Evolutionary conservation across 441 rosid genomes (phyloP), one percentile per base, ranked within the genome.

Genomic region (Bocquillonia castaneifolia): DNA sequence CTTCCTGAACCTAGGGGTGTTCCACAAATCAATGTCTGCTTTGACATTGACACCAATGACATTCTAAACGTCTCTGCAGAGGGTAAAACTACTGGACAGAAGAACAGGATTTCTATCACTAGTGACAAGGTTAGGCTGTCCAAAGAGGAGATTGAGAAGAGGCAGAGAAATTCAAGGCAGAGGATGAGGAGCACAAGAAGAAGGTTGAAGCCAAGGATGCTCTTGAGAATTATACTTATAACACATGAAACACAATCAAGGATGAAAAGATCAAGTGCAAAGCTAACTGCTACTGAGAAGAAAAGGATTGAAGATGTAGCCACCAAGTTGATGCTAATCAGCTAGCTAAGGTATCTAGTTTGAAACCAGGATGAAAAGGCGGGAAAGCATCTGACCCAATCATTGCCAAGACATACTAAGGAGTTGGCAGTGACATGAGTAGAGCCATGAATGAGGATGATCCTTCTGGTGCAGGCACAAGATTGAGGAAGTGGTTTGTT

Each of bases 71-170:
- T 89, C 34, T 87, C 92, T 10, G 95, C 95, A 0, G 92, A 89
- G 78, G 96, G 87, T 72, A 89, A 89, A 60, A 89, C 92, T 34
- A 83, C 92, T 0, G 87, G 92, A 12, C 92, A 89, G 79, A 89
- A 89, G 89, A 87, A 84, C 76, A 89, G 85, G 79, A 89, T 87
- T 28, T 85, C 92, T 36, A 85, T 87, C 64, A 89, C 89, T 7
- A 85, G 83, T 29, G 92, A 89, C 81, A 89, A 89, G 84, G 96
- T 89, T 20, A 79, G 96, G 66, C 76, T 85, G 0, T 85, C 92
- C 10, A 83, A 80, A 69, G 82, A 91, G 87, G n/a, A n/a, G n/a
- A n/a, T n/a, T n/a, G 86, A 8, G 81, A 89, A 66, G 92, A 89
- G 65, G 91, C 92, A 2, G 96, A 89, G 85, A 87, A 84, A 68